Conservation (phyloP, 1,284 basidiomycete species). For the Naganishia sp. region DNA sequence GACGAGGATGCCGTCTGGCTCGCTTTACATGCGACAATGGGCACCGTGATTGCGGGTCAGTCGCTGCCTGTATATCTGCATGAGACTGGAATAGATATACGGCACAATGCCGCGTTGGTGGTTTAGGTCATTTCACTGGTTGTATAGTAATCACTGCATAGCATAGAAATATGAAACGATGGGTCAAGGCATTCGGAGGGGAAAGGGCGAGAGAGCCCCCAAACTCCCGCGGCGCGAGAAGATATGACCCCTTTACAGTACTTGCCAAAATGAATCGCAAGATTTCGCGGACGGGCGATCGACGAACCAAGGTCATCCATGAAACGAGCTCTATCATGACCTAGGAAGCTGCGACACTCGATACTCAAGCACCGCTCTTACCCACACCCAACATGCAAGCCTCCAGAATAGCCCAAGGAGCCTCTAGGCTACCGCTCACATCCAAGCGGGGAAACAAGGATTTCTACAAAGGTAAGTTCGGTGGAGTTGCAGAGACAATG, state of each 20-base stretch:
- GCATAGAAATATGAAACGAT: no score
- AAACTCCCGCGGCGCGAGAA: neutral
- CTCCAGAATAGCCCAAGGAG: constrained; percentile 53
- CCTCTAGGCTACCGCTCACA: constrained; percentile 74
- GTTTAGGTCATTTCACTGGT: constrained; percentile 11
- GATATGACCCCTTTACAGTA: no score
- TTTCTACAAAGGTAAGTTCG: constrained; percentile 79
- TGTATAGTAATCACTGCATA: neutral
- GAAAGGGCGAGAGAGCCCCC: neutral
- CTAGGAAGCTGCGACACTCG: neutral
- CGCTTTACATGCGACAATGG: constrained; percentile 63
- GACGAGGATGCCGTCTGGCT: constrained; percentile 84
- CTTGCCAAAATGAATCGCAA: constrained; percentile 20
- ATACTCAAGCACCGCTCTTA: no score
- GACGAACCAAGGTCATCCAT: neutral
- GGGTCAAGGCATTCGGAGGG: no score
- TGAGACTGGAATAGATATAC: constrained; percentile 40
- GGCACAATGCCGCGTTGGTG: constrained; percentile 34
- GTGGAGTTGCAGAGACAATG: neutral
- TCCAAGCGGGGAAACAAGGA: constrained; percentile 87
- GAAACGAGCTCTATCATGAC: neutral
- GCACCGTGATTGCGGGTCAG: constrained; percentile 42
- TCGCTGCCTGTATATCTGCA: constrained; percentile 42
- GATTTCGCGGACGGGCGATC: constrained; percentile 25
- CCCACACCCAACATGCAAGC: constrained; percentile 41